Evolutionary conservation across 805 yeast species (phyloP).

Genomic region (Metschnikowia santaceciliae): DNA sequence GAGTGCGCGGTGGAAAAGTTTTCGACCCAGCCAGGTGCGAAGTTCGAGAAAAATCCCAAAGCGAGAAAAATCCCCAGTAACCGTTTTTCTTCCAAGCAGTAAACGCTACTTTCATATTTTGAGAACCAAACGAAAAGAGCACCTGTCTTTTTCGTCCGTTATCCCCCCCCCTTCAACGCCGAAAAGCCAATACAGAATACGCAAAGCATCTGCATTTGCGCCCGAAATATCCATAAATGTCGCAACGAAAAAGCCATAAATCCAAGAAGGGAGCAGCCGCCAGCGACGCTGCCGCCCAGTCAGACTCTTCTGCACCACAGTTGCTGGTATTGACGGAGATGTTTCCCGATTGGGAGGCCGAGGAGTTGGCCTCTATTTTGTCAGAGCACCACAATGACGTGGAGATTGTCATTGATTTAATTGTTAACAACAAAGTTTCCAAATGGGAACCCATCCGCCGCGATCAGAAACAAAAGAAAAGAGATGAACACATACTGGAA

Average conservation of each 20-base stretch:
- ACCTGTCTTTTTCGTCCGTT: background rate
- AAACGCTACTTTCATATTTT: background rate
- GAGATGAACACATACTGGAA: constrained; percentile 20
- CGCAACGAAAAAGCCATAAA: constrained; percentile 19
- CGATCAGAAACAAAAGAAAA: constrained; percentile 49
- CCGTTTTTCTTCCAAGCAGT: constrained; percentile 4
- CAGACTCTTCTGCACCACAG: constrained; percentile 11
- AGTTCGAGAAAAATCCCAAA: constrained; percentile 2
- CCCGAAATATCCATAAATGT: constrained; percentile 9
- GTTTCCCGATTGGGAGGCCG: constrained; percentile 92
- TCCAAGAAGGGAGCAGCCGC: constrained; percentile 12
- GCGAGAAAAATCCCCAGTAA: background rate
- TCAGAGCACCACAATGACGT: constrained; percentile 70
- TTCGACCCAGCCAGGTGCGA: constrained; percentile 3
- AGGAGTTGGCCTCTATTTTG: constrained; percentile 73
- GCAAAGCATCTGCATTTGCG: constrained; percentile 1
- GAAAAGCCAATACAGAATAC: constrained; percentile 1
- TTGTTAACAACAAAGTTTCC: constrained; percentile 83
- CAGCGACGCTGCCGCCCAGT: constrained; percentile 6
- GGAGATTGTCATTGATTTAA: constrained; percentile 78
- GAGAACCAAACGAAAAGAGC: background rate
- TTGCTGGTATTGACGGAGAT: constrained; percentile 69
- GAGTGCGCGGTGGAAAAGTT: constrained; percentile 5
- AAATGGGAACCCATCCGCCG: constrained; percentile 93
- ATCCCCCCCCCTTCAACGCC: background rate